Base-by-base conservation (phyloP, 2,329 filamentous ascomycete genomes). In the Epicoccum sorghinum region DNA sequence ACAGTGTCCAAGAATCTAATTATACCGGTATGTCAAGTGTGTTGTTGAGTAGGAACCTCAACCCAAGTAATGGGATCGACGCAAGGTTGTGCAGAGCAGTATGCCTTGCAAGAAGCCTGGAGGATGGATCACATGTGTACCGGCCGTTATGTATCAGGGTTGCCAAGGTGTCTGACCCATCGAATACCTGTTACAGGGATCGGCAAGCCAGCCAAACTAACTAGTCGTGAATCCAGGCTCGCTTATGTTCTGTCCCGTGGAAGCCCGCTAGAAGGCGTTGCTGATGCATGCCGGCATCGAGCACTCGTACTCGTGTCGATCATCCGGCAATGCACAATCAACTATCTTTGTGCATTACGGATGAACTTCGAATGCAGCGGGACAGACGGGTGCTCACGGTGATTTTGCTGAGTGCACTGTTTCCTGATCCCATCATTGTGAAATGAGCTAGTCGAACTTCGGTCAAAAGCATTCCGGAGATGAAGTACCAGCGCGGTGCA, bases 41-140 rank as follows among this genome's bases (percentile, higher is more conserved):
- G 27, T 9, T 9, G 27, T 7, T 3, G 27, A 9, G 9, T 29
- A 7, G 6, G 2, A 29, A 9, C 9, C 27, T 29, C 6, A 7
- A 6, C 9, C 9, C 27, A 9, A 9, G 27, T 29, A 6, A 29
- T 29, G 27, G 6, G 27, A 29, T 29, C 9, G 27, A 29, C 9
- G 27, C 27, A 29, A 29, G 27, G 27, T 9, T 29, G 27, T 29
- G 27, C 10, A 33, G 10, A 33, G 30, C 35, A 32, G 41, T 55
- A n/a, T 14, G 52, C 52, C 52, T 55, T 42, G 52, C n/a, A 25
- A 36, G 8, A 23, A 49, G 52, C 46, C 52, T 49, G 18, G n/a
- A 12, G n/a, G 1, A 14, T 27, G 7, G 7, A 9, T 8, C 36
- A 37, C 44, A 7, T 27, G 32, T 9, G 7, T 18, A 30, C 24